Conservation (phyloP, 805 yeast species). For the Barnettozyma salicaria region DNA sequence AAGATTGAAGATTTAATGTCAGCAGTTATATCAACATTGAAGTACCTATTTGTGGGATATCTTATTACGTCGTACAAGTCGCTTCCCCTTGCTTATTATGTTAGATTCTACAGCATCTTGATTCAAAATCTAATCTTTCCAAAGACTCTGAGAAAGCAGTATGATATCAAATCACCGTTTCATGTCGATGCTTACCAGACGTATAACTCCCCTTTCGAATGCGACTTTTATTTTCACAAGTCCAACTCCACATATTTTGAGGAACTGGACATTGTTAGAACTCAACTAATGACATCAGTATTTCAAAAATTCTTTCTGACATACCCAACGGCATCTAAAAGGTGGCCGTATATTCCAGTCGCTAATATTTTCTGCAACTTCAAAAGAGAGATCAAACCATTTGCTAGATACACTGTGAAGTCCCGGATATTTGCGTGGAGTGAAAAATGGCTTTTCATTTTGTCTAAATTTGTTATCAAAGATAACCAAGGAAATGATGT, state of each 20-base stretch:
- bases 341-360: slow-evolving; percentile 55
- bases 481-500: slow-evolving; percentile 27
- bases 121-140: slow-evolving; percentile 34
- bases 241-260: slow-evolving; percentile 78
- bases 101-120: slow-evolving; percentile 52
- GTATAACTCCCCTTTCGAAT: slow-evolving; percentile 69
- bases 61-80: slow-evolving; percentile 49
- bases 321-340: slow-evolving; percentile 36
- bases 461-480: slow-evolving; percentile 48
- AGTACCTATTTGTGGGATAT: slow-evolving; percentile 12
- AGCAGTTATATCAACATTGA: neutral
- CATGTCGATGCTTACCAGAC: slow-evolving; percentile 39
- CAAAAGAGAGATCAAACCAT: slow-evolving; percentile 67
- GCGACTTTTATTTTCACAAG: slow-evolving; percentile 84
- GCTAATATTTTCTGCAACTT: slow-evolving; percentile 66
- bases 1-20: slow-evolving; percentile 3
- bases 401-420: slow-evolving; percentile 47
- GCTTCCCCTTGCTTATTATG: slow-evolving; percentile 59
- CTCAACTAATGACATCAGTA: slow-evolving; percentile 49
- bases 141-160: slow-evolving; percentile 15
- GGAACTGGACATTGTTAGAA: slow-evolving; percentile 77
- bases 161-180: slow-evolving; percentile 30
- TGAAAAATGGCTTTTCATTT: slow-evolving; percentile 73
- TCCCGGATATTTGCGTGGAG: slow-evolving; percentile 77
- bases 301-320: slow-evolving; percentile 52